Evolutionary conservation across 2,329 filamentous ascomycete species (phyloP).

Genomic region (Chaetomium strumarium): DNA sequence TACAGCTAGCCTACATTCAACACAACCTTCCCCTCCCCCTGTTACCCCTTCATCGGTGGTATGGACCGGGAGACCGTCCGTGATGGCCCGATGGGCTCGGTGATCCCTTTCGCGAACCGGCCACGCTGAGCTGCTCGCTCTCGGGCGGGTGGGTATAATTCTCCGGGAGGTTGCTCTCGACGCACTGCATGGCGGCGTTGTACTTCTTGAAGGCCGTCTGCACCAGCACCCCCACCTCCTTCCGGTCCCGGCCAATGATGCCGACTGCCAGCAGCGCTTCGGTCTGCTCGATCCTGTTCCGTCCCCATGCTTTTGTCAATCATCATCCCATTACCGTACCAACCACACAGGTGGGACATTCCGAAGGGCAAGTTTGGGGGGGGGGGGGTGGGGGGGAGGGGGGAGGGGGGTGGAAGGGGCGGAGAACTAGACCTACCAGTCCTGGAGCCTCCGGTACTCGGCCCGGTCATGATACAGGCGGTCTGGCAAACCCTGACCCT

Average conservation of each 20-base stretch:
- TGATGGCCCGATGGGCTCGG: not conserved
- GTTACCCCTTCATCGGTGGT: not conserved
- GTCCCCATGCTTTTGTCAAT: not conserved
- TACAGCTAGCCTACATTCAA: too few species aligned
- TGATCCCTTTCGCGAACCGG: not conserved
- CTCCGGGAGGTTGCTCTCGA: slow-evolving; percentile 35
- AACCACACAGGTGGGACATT: too few species aligned
- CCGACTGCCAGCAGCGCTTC: slow-evolving; percentile 40
- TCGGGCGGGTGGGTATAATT: slow-evolving; percentile 17
- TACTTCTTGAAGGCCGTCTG: slow-evolving; percentile 40
- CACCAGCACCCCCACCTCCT: slow-evolving; percentile 39
- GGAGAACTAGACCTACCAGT: slow-evolving; percentile 31
- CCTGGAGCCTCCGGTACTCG: slow-evolving; percentile 42
- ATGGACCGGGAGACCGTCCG: not conserved
- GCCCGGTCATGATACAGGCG: slow-evolving; percentile 41
- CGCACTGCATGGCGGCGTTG: slow-evolving; percentile 36
- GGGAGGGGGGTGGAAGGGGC: not conserved
- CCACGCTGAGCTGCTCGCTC: not conserved
- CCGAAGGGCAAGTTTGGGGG: too few species aligned
- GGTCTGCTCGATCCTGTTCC: slow-evolving; percentile 43
- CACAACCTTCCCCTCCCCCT: not conserved
- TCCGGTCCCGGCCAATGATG: slow-evolving; percentile 36
- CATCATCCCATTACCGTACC: too few species aligned
- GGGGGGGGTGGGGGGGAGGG: not conserved
- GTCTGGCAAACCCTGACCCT: slow-evolving; percentile 47